Evolutionary conservation across 768 basidiomycete species (phyloP).

Genomic region (Amanita rimosa): DNA sequence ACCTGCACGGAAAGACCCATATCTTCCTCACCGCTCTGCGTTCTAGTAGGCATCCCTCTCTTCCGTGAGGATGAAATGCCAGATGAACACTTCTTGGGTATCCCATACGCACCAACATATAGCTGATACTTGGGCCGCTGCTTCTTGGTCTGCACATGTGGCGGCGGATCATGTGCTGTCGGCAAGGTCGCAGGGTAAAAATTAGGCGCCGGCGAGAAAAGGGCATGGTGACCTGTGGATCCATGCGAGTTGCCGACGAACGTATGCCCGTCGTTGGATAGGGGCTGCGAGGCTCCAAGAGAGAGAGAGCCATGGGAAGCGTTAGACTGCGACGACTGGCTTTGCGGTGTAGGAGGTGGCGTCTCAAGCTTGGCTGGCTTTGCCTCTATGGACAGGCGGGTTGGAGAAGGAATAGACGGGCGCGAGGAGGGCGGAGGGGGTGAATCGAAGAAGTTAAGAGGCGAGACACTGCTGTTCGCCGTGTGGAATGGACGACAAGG

Average conservation of each 20-base stretch:
- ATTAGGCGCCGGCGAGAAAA: constrained; percentile 18
- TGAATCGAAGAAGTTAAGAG: constrained; percentile 15
- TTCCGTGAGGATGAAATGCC: constrained; percentile 12
- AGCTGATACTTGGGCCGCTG: constrained; percentile 32
- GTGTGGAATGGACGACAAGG: constrained; percentile 31
- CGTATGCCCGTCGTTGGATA: constrained; percentile 4
- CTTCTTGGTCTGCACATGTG: constrained; percentile 15
- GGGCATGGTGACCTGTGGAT: constrained; percentile 2
- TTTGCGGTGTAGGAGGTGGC: constrained; percentile 4
- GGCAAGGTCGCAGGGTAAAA: constrained; percentile 17
- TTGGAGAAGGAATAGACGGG: constrained; percentile 9
- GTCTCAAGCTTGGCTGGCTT: constrained; percentile 10
- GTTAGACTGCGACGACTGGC: constrained; percentile 7
- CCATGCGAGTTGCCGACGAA: constrained; percentile 1
- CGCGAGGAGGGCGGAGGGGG: constrained; percentile 12
- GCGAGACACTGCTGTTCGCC: constrained; percentile 9
- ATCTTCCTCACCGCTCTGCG: constrained; percentile 20
- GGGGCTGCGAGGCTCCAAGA: constrained; percentile 10
- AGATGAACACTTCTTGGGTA: constrained; percentile 46
- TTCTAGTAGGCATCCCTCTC: constrained; percentile 11
- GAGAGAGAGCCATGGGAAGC: constrained; percentile 8
- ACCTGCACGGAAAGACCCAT: constrained; percentile 57
- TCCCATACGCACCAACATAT: constrained; percentile 77
- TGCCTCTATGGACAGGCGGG: constrained; percentile 10
- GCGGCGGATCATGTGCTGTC: constrained; percentile 15